Base-by-base conservation (phyloP, 495 filamentous ascomycete species). In the Xylaria sp. region DNA sequence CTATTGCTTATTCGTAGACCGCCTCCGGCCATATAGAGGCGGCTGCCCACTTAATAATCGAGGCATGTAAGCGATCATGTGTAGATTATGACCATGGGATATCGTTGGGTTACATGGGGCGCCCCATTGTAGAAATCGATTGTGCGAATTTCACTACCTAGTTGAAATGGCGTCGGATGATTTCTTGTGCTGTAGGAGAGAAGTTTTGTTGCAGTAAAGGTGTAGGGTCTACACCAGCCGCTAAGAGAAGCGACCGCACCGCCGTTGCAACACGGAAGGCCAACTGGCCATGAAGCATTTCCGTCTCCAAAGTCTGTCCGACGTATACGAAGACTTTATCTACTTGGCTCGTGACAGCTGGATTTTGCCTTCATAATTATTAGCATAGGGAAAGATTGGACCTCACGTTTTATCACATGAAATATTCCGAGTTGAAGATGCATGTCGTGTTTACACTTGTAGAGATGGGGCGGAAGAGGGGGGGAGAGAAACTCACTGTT, bases 221-320 rank as follows among this genome's bases (percentile, higher is more conserved):
- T 50, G 88, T 87, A 2, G 90, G 88, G 78, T 97, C 91, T 29
- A 93, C 76, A 33, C 88, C 88, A 7, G 93, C 90, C 7, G 85
- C 85, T 68, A 86, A 83, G 11, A 97, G 83, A 24, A 99, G 86
- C 62, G 85, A 80, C 80, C 95, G 95, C 31, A 90, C 91, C 2
- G 93, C 87, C 21, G 82, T 84, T 33, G 93, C 90, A 44, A 95
- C 92, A 58, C 92, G 88, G 40, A 83, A 84, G 29, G 91, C 91
- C 0, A 90, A 93, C 78, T 93, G 87, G 3, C 95, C 95, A 76
- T 95, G 93, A 43, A 99, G 82, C 21, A 94, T 96, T 79, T 97
- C 93, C 29, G 93, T 91, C 73, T 97, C 94, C 37, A 99, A 87
- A 48, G 96, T 96, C 80, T 93, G 91, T 59, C 88, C 92, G 40